Conservation (phyloP, 768 basidiomycete genomes). For the Trametes sanguinea region DNA sequence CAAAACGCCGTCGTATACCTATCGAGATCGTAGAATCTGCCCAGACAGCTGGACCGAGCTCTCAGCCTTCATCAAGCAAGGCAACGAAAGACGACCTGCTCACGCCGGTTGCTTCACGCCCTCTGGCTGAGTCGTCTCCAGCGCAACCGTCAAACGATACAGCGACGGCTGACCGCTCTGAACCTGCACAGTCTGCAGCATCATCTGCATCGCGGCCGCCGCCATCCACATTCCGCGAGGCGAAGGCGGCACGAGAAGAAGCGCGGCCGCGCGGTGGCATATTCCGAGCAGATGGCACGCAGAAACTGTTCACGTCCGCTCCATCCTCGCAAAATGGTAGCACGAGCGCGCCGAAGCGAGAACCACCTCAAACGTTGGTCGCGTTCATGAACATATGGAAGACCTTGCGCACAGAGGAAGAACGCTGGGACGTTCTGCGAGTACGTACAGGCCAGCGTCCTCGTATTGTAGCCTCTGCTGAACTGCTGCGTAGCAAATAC, state of each 20-base stretch:
- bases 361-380: slow-evolving; percentile 51
- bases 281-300: slow-evolving; percentile 64
- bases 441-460: slow-evolving; percentile 42
- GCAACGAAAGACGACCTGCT: slow-evolving; percentile 32
- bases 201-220: no score
- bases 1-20: slow-evolving; percentile 59
- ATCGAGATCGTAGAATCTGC: slow-evolving; percentile 56
- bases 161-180: no score
- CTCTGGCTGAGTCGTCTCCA: slow-evolving; percentile 14
- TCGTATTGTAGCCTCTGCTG: background rate
- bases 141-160: no score
- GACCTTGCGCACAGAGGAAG: slow-evolving; percentile 38
- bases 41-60: slow-evolving; percentile 12
- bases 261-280: slow-evolving; percentile 68
- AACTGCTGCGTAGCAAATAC: slow-evolving; percentile 46
- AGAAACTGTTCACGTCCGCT: slow-evolving; percentile 48
- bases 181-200: no score
- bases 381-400: slow-evolving; percentile 68
- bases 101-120: slow-evolving; percentile 43
- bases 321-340: background rate
- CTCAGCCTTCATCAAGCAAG: slow-evolving; percentile 12
- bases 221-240: slow-evolving; percentile 51
- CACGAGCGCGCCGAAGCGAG: slow-evolving; percentile 21
- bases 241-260: slow-evolving; percentile 57
- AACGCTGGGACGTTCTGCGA: slow-evolving; percentile 59